phyloP scores from a whole-genome alignment of 441 rosid species.

The Syzygium syzygioides region DNA sequence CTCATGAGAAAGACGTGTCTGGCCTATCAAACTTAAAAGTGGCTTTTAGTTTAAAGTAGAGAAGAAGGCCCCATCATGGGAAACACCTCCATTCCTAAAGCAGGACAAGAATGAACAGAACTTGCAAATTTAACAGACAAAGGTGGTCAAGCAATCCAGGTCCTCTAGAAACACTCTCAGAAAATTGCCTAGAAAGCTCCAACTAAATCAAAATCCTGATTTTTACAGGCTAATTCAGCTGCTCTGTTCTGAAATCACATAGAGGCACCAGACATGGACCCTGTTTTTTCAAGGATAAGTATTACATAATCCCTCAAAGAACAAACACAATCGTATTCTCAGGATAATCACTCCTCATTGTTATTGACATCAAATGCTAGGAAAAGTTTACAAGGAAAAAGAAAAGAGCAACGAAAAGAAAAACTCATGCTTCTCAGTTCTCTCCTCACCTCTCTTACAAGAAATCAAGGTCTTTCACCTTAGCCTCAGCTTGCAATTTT shows the following conservation, averaged over 20 bases:
- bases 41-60: not conserved
- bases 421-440: not conserved
- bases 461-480: not conserved
- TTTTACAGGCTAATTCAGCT: conserved; percentile 6
- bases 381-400: not conserved
- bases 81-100: not conserved
- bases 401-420: not conserved
- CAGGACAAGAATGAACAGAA: not conserved
- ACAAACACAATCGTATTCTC: not conserved
- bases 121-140: not conserved
- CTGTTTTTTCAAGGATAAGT: not conserved
- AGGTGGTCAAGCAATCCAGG: not conserved
- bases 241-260: conserved; percentile 27
- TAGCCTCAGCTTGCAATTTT: not conserved
- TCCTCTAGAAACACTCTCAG: not conserved
- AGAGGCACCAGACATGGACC: not conserved
- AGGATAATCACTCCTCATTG: not conserved
- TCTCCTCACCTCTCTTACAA: not conserved
- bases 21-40: not conserved
- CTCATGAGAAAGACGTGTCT: not conserved
- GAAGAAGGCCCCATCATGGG: not conserved
- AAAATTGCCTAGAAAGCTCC: conserved; percentile 9
- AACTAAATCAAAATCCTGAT: not conserved
- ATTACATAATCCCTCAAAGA: not conserved
- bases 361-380: not conserved